phyloP scores from a whole-genome alignment of 148 eudicot genomes.

The Diospyros kaki region DNA sequence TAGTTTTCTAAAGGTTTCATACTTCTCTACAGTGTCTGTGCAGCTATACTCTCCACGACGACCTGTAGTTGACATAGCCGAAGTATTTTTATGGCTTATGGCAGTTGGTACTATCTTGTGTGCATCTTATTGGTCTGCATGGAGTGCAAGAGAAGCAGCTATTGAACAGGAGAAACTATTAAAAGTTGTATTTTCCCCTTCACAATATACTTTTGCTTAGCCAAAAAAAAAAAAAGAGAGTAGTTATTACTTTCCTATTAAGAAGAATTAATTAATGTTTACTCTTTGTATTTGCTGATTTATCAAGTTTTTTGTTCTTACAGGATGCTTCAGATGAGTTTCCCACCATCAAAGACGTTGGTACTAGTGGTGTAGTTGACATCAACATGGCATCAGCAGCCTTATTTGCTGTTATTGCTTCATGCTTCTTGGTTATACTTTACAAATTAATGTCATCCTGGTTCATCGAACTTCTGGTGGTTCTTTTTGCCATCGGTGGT shows the following conservation, averaged over 20 bases:
- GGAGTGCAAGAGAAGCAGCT: constrained; percentile 80
- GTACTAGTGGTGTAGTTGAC: constrained; percentile 48
- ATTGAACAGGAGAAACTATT: constrained; percentile 68
- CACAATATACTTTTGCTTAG: neutral
- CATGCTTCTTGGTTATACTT: constrained; percentile 65
- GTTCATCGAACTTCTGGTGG: constrained; percentile 74
- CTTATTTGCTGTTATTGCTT: constrained; percentile 68
- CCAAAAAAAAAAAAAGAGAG: too few relatives aligned
- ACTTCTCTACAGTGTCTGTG: constrained; percentile 51
- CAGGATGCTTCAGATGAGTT: constrained; percentile 65
- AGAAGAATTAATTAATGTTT: neutral
- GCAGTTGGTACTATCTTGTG: constrained; percentile 82
- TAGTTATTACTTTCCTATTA: neutral
- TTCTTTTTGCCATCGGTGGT: constrained; percentile 85
- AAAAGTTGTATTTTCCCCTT: constrained; percentile 29
- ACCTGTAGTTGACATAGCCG: constrained; percentile 75
- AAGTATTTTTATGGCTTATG: constrained; percentile 79
- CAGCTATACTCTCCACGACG: constrained; percentile 76
- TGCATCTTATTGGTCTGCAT: constrained; percentile 91
- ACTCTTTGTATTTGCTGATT: neutral
- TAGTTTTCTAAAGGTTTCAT: constrained; percentile 14
- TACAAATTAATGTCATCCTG: constrained; percentile 73
- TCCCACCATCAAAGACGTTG: constrained; percentile 21
- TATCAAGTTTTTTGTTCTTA: constrained; percentile 12
- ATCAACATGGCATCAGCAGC: constrained; percentile 67